Percentiles rank a stretch among this genome's conserved stretches.
phyloP scores from a whole-genome alignment of 352 stramenopile genomes.

The Phytophthora podocarpi region DNA sequence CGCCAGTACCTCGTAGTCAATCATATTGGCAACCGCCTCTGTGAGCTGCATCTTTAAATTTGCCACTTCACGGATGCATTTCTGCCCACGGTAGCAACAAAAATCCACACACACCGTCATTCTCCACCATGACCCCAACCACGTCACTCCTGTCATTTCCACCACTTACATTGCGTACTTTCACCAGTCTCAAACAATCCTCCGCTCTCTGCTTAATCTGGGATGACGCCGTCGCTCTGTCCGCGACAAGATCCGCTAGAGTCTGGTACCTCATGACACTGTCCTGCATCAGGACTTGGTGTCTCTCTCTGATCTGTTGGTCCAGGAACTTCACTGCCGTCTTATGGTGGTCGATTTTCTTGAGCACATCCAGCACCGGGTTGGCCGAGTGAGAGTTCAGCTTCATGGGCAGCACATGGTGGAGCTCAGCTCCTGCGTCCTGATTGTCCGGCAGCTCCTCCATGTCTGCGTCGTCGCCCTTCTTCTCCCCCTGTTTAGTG shows the following conservation, averaged over 20 bases:
- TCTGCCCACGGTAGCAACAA: slow-evolving; percentile 50
- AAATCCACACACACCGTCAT: slow-evolving; percentile 2
- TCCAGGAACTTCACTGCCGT: slow-evolving; percentile 69
- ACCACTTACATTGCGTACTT: slow-evolving; percentile 76
- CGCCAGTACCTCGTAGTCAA: slow-evolving; percentile 59
- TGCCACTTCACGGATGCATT: slow-evolving; percentile 63
- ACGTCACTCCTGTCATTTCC: background rate
- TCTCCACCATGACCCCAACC: background rate
- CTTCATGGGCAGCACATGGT: slow-evolving; percentile 70
- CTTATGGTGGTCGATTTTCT: slow-evolving; percentile 84
- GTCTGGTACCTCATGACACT: slow-evolving; percentile 55
- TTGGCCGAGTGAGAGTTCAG: slow-evolving; percentile 81
- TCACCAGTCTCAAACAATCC: slow-evolving; percentile 71
- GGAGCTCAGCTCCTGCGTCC: slow-evolving; percentile 30
- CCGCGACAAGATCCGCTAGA: slow-evolving; percentile 53
- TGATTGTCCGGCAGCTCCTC: slow-evolving; percentile 40
- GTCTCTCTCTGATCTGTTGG: slow-evolving; percentile 55
- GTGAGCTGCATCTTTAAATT: slow-evolving; percentile 59
- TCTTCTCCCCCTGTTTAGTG: slow-evolving; percentile 2
- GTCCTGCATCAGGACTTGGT: slow-evolving; percentile 62
- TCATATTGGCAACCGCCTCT: slow-evolving; percentile 60
- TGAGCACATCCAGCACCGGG: slow-evolving; percentile 73
- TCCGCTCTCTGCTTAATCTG: slow-evolving; percentile 63
- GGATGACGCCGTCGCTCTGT: slow-evolving; percentile 50
- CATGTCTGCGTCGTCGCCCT: slow-evolving; percentile 4